Evolutionary conservation across 345 rosid genomes (phyloP).

Genomic region (Eucalyptus marginata): DNA sequence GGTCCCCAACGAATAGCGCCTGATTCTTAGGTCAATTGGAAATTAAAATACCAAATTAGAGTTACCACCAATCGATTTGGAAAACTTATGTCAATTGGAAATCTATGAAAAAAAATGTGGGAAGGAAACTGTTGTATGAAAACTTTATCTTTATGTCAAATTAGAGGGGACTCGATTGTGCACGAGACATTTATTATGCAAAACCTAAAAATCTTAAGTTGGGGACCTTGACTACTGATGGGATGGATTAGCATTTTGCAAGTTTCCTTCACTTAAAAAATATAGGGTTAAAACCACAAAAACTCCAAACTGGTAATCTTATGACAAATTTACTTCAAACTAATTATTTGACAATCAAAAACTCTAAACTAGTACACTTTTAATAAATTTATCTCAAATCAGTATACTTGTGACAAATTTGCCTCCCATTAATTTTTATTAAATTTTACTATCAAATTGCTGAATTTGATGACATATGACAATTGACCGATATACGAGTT

Average conservation of each 20-base stretch:
- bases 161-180: not conserved
- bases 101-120: not conserved
- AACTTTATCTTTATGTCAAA: not conserved
- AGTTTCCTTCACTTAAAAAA: not conserved
- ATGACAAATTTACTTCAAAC: too few relatives aligned
- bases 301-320: rapidly evolving
- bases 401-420: rapidly evolving
- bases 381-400: too few relatives aligned
- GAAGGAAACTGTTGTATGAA: not conserved
- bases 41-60: not conserved
- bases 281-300: too few relatives aligned
- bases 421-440: rapidly evolving
- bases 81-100: not conserved
- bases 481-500: rapidly evolving
- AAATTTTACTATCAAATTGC: too few relatives aligned
- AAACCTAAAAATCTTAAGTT: not conserved
- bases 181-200: not conserved
- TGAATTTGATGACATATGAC: too few relatives aligned
- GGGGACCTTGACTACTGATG: not conserved
- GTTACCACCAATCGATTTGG: not conserved
- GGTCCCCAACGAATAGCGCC: not conserved
- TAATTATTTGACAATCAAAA: too few relatives aligned
- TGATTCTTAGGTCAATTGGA: not conserved
- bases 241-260: not conserved
- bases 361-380: rapidly evolving